Conservation (phyloP, 805 yeast species). For the Phaffomyces thermotolerans region DNA sequence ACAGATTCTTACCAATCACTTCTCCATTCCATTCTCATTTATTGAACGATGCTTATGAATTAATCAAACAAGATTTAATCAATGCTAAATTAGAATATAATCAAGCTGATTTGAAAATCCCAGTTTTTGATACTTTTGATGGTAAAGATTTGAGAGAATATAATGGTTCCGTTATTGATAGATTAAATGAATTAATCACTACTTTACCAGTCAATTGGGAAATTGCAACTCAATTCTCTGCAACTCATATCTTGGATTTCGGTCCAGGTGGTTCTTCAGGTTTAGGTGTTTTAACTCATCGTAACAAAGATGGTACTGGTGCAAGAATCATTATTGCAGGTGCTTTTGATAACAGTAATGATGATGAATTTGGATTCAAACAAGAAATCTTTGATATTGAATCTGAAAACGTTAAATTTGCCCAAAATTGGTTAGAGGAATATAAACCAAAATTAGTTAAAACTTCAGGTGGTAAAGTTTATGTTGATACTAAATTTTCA, state of each 20-base stretch:
- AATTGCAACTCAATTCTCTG: constrained; percentile 66
- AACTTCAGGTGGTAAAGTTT: constrained; percentile 65
- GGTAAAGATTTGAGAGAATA: constrained; percentile 69
- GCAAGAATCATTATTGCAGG: constrained; percentile 92
- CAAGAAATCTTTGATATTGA: constrained; percentile 84
- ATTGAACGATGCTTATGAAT: constrained; percentile 61
- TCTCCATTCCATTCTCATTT: constrained; percentile 96
- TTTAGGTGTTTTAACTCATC: constrained; percentile 89
- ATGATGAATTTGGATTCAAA: constrained; percentile 90
- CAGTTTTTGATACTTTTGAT: constrained; percentile 84
- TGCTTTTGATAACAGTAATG: constrained; percentile 62
- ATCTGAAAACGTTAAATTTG: constrained; percentile 54
- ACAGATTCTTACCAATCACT: constrained; percentile 89
- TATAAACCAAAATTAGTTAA: constrained; percentile 80
- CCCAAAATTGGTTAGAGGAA: constrained; percentile 86
- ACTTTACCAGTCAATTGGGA: constrained; percentile 95
- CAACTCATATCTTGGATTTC: constrained; percentile 90
- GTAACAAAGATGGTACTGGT: constrained; percentile 98
- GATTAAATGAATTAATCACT: constrained; percentile 79
- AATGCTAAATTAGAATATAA: constrained; percentile 51
- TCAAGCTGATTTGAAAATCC: constrained; percentile 56
- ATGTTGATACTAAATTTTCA: constrained; percentile 91
- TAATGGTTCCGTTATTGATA: constrained; percentile 48
- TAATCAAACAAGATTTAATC: constrained; percentile 59
- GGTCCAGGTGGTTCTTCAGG: constrained; percentile 99